Percentiles rank a stretch among this genome's conserved stretches.
Evolutionary conservation across 495 filamentous ascomycete species (phyloP).

Genomic region (Lindgomyces ingoldianus): DNA sequence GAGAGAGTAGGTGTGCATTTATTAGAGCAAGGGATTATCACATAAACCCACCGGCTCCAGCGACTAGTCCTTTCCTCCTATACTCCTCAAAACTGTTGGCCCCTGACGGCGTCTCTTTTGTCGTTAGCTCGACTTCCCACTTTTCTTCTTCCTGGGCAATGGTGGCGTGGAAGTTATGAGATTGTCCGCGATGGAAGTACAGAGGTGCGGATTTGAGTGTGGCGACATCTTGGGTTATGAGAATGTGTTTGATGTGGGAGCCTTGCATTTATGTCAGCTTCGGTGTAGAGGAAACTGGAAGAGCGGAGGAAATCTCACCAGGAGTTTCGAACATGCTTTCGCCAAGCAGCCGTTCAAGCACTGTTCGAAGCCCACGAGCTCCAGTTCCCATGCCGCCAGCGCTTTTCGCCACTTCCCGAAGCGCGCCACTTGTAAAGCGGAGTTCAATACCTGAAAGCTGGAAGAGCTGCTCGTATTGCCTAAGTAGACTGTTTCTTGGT

Average conservation of each 20-base stretch:
- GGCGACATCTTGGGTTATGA: constrained; percentile 34
- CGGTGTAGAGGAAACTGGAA: neutral
- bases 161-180: constrained; percentile 58
- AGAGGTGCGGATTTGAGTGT: constrained; percentile 49
- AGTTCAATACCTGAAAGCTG: constrained; percentile 79
- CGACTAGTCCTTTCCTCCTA: constrained; percentile 42
- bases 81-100: constrained; percentile 59
- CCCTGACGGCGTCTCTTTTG: constrained; percentile 37
- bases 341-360: constrained; percentile 81
- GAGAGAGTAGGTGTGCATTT: neutral
- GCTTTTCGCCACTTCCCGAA: constrained; percentile 74
- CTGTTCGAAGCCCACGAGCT: constrained; percentile 81
- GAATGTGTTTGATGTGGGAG: constrained; percentile 56
- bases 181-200: constrained; percentile 64
- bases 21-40: neutral
- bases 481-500: constrained; percentile 80
- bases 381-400: constrained; percentile 80
- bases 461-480: constrained; percentile 85
- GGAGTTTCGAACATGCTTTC: constrained; percentile 94
- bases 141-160: constrained; percentile 64
- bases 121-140: constrained; percentile 54
- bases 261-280: constrained; percentile 37
- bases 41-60: constrained; percentile 19
- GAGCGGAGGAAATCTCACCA: constrained; percentile 42
- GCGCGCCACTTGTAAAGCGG: constrained; percentile 75